Percentiles rank a stretch among this genome's conserved stretches.
Evolutionary conservation across 495 filamentous ascomycete genomes (phyloP).

Genomic region (Penicillium argentinense): DNA sequence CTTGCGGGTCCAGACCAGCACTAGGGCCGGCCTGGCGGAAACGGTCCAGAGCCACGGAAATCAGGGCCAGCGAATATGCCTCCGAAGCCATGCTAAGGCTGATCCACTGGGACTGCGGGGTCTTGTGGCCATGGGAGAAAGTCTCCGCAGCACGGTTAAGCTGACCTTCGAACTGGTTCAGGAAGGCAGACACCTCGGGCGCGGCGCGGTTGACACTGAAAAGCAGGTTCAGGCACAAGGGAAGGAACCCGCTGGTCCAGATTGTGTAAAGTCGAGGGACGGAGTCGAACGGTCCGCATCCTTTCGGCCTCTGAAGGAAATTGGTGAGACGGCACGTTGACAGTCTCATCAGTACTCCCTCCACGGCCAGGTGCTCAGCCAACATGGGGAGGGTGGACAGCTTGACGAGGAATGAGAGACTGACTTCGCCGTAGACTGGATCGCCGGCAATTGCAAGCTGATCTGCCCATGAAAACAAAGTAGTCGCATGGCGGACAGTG

Average conservation of each 20-base stretch:
- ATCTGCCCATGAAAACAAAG: conserved; percentile 94
- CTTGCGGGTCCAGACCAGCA: conserved; percentile 55
- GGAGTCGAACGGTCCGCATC: conserved; percentile 68
- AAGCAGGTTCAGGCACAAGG: conserved; percentile 87
- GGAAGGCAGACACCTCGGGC: conserved; percentile 78
- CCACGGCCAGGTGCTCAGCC: conserved; percentile 85
- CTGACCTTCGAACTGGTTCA: conserved; percentile 79
- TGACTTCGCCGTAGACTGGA: conserved; percentile 91
- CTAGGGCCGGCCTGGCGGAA: conserved; percentile 60
- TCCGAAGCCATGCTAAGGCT: conserved; percentile 71
- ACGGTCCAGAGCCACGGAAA: conserved; percentile 63
- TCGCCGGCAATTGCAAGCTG: conserved; percentile 68
- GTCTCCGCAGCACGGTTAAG: conserved; percentile 61
- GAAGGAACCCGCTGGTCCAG: conserved; percentile 85
- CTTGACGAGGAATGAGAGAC: conserved; percentile 82
- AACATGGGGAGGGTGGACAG: conserved; percentile 77
- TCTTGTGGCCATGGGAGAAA: conserved; percentile 52
- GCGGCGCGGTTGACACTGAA: conserved; percentile 75
- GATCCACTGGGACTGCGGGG: conserved; percentile 49
- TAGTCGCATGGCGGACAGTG: conserved; percentile 75
- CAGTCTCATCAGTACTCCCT: conserved; percentile 75
- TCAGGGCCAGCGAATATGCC: conserved; percentile 71
- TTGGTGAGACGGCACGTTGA: conserved; percentile 72
- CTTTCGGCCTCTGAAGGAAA: conserved; percentile 64
- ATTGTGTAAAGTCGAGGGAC: conserved; percentile 66